phyloP scores from a whole-genome alignment of 2,329 filamentous ascomycete species.

The Colletotrichum scovillei region DNA sequence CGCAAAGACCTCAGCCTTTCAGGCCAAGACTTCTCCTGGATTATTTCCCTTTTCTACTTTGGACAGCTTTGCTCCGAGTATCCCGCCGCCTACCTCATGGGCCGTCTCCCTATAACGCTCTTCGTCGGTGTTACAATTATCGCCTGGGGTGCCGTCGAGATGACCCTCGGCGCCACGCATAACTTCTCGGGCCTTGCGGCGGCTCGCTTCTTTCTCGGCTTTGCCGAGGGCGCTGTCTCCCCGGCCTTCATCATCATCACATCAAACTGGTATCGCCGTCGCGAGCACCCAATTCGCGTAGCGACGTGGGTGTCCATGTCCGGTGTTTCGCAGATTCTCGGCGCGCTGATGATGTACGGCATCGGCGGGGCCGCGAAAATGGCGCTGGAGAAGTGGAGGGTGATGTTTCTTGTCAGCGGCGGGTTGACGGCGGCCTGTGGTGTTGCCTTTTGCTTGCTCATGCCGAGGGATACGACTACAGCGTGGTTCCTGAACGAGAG shows the following conservation, averaged over 20 bases:
- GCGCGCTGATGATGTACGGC: conserved; percentile 43
- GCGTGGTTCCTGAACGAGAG: conserved; percentile 24
- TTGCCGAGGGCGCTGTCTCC: conserved; percentile 44
- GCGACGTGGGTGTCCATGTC: conserved; percentile 45
- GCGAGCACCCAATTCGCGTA: conserved; percentile 44
- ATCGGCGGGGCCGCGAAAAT: conserved; percentile 37
- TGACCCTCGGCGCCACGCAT: conserved; percentile 37
- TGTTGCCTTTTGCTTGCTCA: conserved; percentile 12
- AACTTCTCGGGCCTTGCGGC: conserved; percentile 41
- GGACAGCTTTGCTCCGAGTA: conserved; percentile 35
- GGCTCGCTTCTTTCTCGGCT: conserved; percentile 44
- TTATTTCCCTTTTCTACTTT: conserved; percentile 33
- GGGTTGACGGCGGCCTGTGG: conserved; percentile 5
- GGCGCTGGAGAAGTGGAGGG: conserved; percentile 36
- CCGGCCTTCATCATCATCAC: conserved; percentile 48
- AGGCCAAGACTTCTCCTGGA: conserved; percentile 32
- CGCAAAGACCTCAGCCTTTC: conserved; percentile 23
- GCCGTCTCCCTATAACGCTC: conserved; percentile 26
- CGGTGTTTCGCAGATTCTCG: conserved; percentile 43
- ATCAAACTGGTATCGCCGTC: conserved; percentile 43
- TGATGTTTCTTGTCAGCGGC: conserved; percentile 38
- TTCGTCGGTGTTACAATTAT: conserved; percentile 34
- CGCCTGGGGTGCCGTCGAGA: conserved; percentile 42
- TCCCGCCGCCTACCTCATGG: conserved; percentile 29
- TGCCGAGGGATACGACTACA: conserved; percentile 22